Evolutionary conservation across 768 basidiomycete species (phyloP).

Genomic region (Boletellus ananas): DNA sequence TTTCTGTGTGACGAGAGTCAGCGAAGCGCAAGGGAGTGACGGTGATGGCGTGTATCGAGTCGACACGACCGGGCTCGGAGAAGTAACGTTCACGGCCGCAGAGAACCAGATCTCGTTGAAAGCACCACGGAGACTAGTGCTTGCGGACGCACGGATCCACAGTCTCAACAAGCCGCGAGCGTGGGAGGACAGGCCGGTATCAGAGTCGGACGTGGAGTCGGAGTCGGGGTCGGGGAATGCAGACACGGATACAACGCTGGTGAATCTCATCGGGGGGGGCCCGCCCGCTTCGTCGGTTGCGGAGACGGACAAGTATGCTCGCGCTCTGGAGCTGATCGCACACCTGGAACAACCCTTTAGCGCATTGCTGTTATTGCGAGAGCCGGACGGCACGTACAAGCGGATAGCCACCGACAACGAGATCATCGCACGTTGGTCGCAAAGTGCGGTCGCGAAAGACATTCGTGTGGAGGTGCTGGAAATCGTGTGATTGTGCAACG

Average conservation of each 20-base stretch:
- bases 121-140: background rate
- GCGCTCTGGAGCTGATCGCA: constrained; percentile 2
- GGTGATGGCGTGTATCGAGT: background rate
- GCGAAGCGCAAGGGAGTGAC: background rate
- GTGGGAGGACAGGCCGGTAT: background rate
- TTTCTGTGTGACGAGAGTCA: background rate
- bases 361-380: constrained; percentile 1
- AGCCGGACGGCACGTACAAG: background rate
- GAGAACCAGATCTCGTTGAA: background rate
- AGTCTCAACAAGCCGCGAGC: background rate
- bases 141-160: constrained; percentile 1
- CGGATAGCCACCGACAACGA: constrained; percentile 6
- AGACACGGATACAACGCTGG: background rate
- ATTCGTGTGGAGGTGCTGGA: constrained; percentile 4
- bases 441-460: background rate
- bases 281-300: background rate
- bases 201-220: background rate
- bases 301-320: background rate
- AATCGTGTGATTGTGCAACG: background rate
- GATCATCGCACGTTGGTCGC: background rate
- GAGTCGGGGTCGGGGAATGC: background rate
- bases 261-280: background rate
- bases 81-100: constrained; percentile 1
- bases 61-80: background rate
- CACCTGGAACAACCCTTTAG: constrained; percentile 5